Evolutionary conservation across 225 moss, liverwort and hornwort species (phyloP).

Genomic region (Polytrichum formosum): DNA sequence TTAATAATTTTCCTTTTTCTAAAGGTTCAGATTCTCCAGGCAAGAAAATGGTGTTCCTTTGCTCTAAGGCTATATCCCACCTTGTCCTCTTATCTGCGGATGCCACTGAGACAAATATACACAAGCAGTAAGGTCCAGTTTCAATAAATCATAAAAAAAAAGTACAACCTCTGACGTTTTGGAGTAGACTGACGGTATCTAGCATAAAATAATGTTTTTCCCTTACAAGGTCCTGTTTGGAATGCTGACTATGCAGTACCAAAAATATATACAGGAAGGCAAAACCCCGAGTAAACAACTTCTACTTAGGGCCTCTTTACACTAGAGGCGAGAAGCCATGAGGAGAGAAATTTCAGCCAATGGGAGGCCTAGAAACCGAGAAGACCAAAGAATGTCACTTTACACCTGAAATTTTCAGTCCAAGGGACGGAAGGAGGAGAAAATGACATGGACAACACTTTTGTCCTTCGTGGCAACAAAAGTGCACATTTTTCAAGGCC

Average conservation of each 20-base stretch:
- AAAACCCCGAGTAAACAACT: too few relatives aligned
- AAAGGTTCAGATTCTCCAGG: slow-evolving; percentile 4
- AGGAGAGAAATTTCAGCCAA: too few relatives aligned
- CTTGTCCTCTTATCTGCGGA: slow-evolving; percentile 33
- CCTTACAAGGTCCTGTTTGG: background rate
- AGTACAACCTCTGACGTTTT: background rate
- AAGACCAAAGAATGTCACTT: too few relatives aligned
- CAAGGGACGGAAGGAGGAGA: too few relatives aligned
- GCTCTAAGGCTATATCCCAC: slow-evolving; percentile 34
- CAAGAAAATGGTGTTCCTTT: slow-evolving; percentile 11
- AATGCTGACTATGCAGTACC: background rate
- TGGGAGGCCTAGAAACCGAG: too few relatives aligned
- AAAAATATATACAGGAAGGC: background rate
- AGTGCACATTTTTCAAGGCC: too few relatives aligned
- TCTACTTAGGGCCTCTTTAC: too few relatives aligned
- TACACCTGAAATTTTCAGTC: too few relatives aligned
- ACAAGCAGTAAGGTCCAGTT: slow-evolving; percentile 10
- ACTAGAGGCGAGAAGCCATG: too few relatives aligned
- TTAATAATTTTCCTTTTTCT: slow-evolving; percentile 5
- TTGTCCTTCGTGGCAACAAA: too few relatives aligned
- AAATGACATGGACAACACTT: too few relatives aligned
- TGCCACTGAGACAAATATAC: slow-evolving; percentile 13
- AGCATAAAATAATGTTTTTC: background rate
- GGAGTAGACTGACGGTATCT: background rate
- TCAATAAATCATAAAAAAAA: background rate